Evolutionary conservation across 352 stramenopile genomes (phyloP).

Genomic region (Globisporangium camurandrum): DNA sequence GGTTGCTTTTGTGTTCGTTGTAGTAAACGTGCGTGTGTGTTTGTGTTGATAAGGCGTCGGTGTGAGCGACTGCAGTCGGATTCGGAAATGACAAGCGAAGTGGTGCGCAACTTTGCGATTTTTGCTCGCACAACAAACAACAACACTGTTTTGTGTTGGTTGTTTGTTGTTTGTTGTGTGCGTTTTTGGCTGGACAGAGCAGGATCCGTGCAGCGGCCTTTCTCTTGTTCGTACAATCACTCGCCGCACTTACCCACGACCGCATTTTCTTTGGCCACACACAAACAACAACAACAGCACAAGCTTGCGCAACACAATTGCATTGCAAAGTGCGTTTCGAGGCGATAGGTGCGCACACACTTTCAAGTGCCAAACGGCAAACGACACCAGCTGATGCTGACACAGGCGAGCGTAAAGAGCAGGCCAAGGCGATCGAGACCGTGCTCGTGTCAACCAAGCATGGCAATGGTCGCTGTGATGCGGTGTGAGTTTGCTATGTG

Average conservation of each 20-base stretch:
- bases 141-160: neutral
- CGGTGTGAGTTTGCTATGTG: too few species aligned
- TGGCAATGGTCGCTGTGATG: too few species aligned
- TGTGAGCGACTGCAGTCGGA: conserved; percentile 14
- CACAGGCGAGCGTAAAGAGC: neutral
- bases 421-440: neutral
- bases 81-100: conserved; percentile 8
- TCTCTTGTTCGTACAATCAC: neutral
- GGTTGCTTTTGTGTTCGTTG: too few species aligned
- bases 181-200: neutral
- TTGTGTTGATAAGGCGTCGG: neutral
- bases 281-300: neutral
- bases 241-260: neutral
- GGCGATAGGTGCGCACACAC: too few species aligned
- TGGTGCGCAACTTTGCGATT: neutral
- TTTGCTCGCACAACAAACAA: neutral
- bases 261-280: neutral
- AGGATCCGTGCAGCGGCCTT: neutral
- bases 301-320: neutral
- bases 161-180: neutral
- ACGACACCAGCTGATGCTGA: too few species aligned
- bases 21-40: neutral
- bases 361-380: neutral
- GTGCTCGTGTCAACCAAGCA: too few species aligned
- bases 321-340: too few species aligned